Base-by-base conservation (phyloP, 2,329 filamentous ascomycete species). In the Pezicula rhizophila region DNA sequence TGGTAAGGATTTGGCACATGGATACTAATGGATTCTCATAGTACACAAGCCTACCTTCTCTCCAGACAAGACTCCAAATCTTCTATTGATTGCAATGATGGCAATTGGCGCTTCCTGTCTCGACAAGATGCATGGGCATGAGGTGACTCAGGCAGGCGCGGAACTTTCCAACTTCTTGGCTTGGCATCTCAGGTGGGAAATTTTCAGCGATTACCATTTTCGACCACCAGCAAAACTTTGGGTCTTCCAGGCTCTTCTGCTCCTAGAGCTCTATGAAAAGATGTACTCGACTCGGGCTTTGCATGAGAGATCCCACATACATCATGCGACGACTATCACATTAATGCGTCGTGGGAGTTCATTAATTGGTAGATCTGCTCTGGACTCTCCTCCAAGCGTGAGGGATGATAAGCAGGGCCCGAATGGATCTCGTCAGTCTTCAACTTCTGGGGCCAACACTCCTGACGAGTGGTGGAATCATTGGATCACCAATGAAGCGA, bases 241-340 rank as follows among this genome's bases (percentile, higher is more conserved):
- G 92, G 82, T 96, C 0, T 97, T 97, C 70, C 93, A 97, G 65
- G 85, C 92, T 1, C 71, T 97, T 45, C 74, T 97, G 4, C 76
- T 97, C 5, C 76, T 97, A 11, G 93, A 99, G 65, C 72, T 96
- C 0, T 97, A 95, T 61, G 93, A 99, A 70, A 99, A 99, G 74
- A 93, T 96, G 87, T 97, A 92, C 66, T 93, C 90, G 35, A 96
- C 92, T 0, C 80, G 91, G 55, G 85, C 89, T 50, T 73, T 97
- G 28, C 93, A 99, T 66, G 93, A 99, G 68, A 79, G 93, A 56
- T 92, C 92, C 1, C 92, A 97, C 60, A 96, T 97, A 41, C 92
- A 97, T 62, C 93, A 99, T 64, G 92, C 92, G 12, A 96, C 92
- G 0, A 96, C 91, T 0, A 82, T 99, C 55, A 96, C 91, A 0